Base-by-base conservation (phyloP, 768 basidiomycete genomes). In the Cubamyces lactineus region DNA sequence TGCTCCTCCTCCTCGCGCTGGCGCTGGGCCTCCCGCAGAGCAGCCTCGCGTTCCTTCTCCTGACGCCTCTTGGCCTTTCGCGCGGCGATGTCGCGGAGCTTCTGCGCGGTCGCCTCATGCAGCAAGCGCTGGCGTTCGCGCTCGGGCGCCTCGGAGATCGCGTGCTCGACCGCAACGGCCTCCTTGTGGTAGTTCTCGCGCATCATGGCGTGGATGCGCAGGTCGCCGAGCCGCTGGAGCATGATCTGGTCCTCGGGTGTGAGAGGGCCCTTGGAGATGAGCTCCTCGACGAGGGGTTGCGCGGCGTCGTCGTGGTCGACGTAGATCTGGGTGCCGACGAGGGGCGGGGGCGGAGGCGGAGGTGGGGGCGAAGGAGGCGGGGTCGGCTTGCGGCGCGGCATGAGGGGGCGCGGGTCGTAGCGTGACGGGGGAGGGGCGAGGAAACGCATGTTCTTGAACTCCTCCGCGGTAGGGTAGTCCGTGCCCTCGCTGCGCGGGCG, bases 181-280 rank as follows among this genome's bases (percentile, higher is more conserved):
- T 62, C 34, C 21, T 46, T 30, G 54, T 62, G 61, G 43, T 62
- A 62, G 13, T 17, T 17, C 55, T 52, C 15, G 42, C 61, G 54
- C 49, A 47, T 57, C 54, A 46, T 42, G 16, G 42, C 61, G 11
- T 34, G 17, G 49, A 52, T 28, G 55, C 55, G 55, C 13, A 62
- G 48, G 34, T 26, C 19, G 15, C 34, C 30, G 43, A 57, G 42
- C 23, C 34, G 24, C 42, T 57, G 54, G 42, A 62, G 61, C 55
- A 57, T 38, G 34, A 52, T 28, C 21, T 51, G 49, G 41, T 52
- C 55, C 23, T 13, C 55, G 7, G 38, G 43, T 42, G 40, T 17
- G 61, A 57, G 61, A 17, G 30, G 49, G 39, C 41, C 34, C 53
- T 23, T 21, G 40, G 55, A 23, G 38, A 41, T 39, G 55, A 62